Evolutionary conservation across 129 eudicot species (phyloP).

Genomic region (carrot (Daucus carota)): DH1_v3.0 NC_030383.2:11177001-11177500

Average conservation of each 20-base stretch:
- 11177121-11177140: no score
- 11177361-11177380: neutral
- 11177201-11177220: no score
- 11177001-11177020: no score
- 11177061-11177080: no score
- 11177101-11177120: no score
- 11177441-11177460: neutral
- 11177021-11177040: no score
- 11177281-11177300: neutral
- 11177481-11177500: conserved; percentile 77
- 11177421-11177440: neutral
- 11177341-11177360: neutral
- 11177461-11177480: conserved; percentile 33
- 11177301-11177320: neutral
- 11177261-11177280: neutral
- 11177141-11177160: no score
- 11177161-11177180: no score
- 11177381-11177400: neutral
- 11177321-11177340: neutral
- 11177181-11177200: no score
- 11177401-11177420: neutral
- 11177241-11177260: neutral
- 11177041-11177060: no score
- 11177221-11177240: neutral
- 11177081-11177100: no score